Conservation (phyloP, 768 basidiomycete genomes). For the Termitomyces sp. region DNA sequence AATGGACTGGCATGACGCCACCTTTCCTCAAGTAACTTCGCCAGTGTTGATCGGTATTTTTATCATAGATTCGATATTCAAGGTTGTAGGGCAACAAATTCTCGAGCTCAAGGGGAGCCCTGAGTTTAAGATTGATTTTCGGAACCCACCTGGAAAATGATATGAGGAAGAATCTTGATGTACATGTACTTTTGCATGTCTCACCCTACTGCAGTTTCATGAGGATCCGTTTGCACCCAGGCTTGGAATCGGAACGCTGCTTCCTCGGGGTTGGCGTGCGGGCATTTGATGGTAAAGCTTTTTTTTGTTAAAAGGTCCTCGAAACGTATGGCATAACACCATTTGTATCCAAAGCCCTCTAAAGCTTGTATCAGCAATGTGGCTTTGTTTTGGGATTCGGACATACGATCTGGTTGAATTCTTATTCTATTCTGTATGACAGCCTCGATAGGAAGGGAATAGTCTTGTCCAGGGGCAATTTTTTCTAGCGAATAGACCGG, state of each 20-base stretch:
- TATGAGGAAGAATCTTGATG: background rate
- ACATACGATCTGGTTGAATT: constrained; percentile 88
- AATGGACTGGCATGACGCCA: constrained; percentile 94
- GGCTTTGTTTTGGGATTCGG: background rate
- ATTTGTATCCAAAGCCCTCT: constrained; percentile 97
- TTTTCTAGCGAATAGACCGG: constrained; percentile 78
- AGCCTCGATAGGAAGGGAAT: constrained; percentile 84
- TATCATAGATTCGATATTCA: constrained; percentile 96
- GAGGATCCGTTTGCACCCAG: constrained; percentile 70
- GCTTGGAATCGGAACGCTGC: constrained; percentile 94
- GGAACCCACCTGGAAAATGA: constrained; percentile 63
- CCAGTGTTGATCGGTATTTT: constrained; percentile 91
- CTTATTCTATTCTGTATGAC: constrained; percentile 78
- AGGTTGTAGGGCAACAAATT: constrained; percentile 93
- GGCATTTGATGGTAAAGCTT: constrained; percentile 77
- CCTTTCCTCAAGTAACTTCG: constrained; percentile 89
- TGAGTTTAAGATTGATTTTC: constrained; percentile 76
- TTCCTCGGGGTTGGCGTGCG: constrained; percentile 73
- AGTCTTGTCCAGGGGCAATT: constrained; percentile 87
- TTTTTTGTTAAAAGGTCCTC: constrained; percentile 74
- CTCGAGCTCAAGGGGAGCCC: constrained; percentile 93
- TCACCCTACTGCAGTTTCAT: constrained; percentile 48
- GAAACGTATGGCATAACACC: constrained; percentile 85
- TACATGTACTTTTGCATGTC: constrained; percentile 11
- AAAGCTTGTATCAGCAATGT: background rate